Evolutionary conservation across 164 flowering plant genomes (phyloP).

Genomic region (Nelumbo lutea): DNA sequence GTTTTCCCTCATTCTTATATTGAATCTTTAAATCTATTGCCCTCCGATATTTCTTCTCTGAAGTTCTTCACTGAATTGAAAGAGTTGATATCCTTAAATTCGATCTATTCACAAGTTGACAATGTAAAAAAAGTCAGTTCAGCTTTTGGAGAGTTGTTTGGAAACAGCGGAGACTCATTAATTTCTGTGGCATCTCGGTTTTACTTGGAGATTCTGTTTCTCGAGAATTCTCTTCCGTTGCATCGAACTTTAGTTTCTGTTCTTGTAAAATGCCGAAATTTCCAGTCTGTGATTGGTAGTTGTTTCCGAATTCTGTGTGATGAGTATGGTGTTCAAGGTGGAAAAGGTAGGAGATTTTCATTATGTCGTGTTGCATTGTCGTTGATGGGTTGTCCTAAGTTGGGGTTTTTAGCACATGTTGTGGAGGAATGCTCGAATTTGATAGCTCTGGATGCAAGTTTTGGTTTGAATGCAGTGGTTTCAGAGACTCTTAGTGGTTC

Average conservation of each 20-base stretch:
- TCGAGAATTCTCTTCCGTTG: slow-evolving; percentile 79
- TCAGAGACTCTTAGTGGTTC: slow-evolving; percentile 47
- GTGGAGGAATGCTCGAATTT: slow-evolving; percentile 64
- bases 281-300: slow-evolving; percentile 30
- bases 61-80: slow-evolving; percentile 38
- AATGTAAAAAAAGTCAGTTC: slow-evolving; percentile 60
- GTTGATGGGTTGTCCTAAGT: slow-evolving; percentile 72
- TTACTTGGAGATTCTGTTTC: slow-evolving; percentile 65
- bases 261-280: slow-evolving; percentile 41
- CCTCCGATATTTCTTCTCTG: slow-evolving; percentile 18
- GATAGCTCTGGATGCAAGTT: slow-evolving; percentile 55
- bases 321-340: slow-evolving; percentile 45
- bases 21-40: slow-evolving; percentile 32
- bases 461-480: slow-evolving; percentile 51
- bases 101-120: slow-evolving; percentile 63
- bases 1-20: slow-evolving; percentile 52
- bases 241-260: slow-evolving; percentile 64
- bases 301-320: slow-evolving; percentile 56
- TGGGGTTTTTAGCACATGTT: slow-evolving; percentile 63
- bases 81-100: slow-evolving; percentile 48
- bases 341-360: slow-evolving; percentile 55
- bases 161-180: slow-evolving; percentile 14
- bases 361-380: slow-evolving; percentile 72
- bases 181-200: slow-evolving; percentile 33
- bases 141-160: slow-evolving; percentile 47